Evolutionary conservation across 2,329 filamentous ascomycete species (phyloP), one percentile per base, ranked within the genome.

Genomic region (Colletotrichum tropicale): DNA sequence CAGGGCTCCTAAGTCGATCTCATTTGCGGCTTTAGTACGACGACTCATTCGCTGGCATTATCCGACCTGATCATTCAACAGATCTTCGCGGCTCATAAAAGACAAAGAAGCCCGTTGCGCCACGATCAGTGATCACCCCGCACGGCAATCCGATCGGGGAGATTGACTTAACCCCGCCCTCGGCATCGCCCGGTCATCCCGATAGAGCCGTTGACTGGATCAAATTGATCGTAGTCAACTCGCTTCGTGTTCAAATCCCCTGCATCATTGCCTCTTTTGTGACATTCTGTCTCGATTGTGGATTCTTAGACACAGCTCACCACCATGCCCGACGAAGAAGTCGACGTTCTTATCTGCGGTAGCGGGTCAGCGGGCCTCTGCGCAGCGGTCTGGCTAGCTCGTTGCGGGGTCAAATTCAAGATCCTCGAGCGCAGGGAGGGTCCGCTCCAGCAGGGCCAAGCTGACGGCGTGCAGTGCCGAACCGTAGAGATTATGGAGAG

Each of bases 401-500:
- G 84, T 38, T 83, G 83, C 55, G 85, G 86, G 12, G 78, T 88
- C 72, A 80, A 82, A 26, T 81, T 85, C 5, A 84, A 86, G 21
- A 85, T 88, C 48, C 80, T 88, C n/a, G 87, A 88, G 65, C 26
- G 58, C 4, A 70, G 74, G 8, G 64, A 68, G 10, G 74, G 70
- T 9, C 56, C 70, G 18, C 70, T 75, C 13, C 30, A 65, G 48
- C 74, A 74, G 10, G 92, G 92, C 4, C 91, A 94, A 81, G 93
- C 92, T 16, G 92, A 94, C 75, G 91, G 91, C 3, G 89, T 92
- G 21, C 90, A 92, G 81, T 90, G 88, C 71, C 89, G 90, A 3
- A 91, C 90, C 0, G 90, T 92, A 16, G 91, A 93, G 80, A 87
- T 93, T 26, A 91, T 92, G 66, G 91, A 93, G 78, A 90, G 88